phyloP scores from a whole-genome alignment of 2,329 filamentous ascomycete species.

The Pyrenophora teres region DNA sequence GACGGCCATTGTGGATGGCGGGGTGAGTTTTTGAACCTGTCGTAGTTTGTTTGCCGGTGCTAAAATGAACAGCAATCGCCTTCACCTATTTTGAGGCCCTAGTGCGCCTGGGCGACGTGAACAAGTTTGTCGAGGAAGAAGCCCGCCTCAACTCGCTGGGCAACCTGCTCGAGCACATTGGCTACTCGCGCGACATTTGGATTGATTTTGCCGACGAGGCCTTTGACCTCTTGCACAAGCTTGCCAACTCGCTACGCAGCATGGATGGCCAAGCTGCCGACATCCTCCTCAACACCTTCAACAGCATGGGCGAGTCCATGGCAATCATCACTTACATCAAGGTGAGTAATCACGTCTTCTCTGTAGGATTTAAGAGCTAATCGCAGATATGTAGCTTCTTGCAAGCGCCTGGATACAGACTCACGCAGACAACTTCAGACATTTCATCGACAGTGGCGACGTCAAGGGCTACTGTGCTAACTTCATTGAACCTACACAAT shows the following conservation, averaged over 20 bases:
- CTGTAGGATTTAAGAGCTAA: constrained; percentile 4
- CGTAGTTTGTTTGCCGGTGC: constrained; percentile 14
- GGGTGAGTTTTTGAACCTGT: constrained; percentile 64
- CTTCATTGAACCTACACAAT: constrained; percentile 73
- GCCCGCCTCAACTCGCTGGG: constrained; percentile 73
- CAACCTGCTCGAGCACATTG: constrained; percentile 70
- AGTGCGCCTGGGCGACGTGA: constrained; percentile 67
- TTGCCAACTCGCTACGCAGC: constrained; percentile 61
- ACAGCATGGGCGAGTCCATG: constrained; percentile 68
- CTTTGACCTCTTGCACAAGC: constrained; percentile 67
- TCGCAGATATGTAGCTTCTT: constrained; percentile 63
- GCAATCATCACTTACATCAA: constrained; percentile 83
- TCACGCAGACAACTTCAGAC: constrained; percentile 69
- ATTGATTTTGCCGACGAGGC: constrained; percentile 85
- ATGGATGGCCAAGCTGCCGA: constrained; percentile 58
- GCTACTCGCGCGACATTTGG: constrained; percentile 70
- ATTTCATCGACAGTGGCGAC: constrained; percentile 64
- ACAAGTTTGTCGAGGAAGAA: constrained; percentile 71
- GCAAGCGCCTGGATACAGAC: constrained; percentile 84
- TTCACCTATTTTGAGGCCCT: constrained; percentile 93
- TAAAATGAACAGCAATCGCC: constrained; percentile 71
- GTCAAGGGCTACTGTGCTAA: constrained; percentile 71
- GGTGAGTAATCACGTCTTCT: constrained; percentile 48
- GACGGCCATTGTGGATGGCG: constrained; percentile 98
- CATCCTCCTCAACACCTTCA: constrained; percentile 71